phyloP scores from a whole-genome alignment of 2,329 filamentous ascomycete species.

The Alternaria metachromatica region DNA sequence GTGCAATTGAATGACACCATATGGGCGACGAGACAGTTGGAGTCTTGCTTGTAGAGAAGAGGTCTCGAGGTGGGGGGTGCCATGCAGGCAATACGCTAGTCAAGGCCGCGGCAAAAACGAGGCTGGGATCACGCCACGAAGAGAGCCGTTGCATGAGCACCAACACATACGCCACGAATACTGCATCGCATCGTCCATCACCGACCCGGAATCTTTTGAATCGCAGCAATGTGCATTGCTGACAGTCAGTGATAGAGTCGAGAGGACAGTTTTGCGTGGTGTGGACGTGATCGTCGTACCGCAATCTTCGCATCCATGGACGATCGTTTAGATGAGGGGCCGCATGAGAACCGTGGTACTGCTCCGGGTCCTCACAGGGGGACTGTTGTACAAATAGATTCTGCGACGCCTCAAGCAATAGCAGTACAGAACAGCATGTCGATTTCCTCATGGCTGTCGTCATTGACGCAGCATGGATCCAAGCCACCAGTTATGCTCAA shows the following conservation, averaged over 20 bases:
- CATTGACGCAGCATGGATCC: slow-evolving; percentile 37
- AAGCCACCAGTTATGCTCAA: slow-evolving; percentile 42
- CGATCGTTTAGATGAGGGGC: neutral
- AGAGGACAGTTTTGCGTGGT: neutral
- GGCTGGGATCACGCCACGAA: neutral
- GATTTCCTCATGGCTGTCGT: slow-evolving; percentile 34
- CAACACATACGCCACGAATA: neutral
- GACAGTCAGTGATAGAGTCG: neutral
- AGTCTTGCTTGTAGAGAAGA: neutral
- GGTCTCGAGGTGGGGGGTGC: neutral
- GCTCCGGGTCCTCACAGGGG: neutral
- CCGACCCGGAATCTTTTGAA: neutral
- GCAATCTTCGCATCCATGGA: neutral
- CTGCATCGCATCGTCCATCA: neutral
- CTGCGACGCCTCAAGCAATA: neutral
- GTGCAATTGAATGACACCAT: neutral
- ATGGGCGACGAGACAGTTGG: neutral
- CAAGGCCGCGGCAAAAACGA: neutral
- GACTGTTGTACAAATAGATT: neutral
- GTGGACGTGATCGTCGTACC: neutral
- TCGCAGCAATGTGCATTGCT: neutral
- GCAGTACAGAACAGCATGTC: slow-evolving; percentile 10
- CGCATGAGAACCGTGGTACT: neutral
- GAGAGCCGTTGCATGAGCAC: neutral
- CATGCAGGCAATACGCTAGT: neutral